These are phyloP conservation scores for Cafeteria roenbergensis DNA, from an alignment of 108 stramenopile genomes.

Conservation along the genomic window DNA sequence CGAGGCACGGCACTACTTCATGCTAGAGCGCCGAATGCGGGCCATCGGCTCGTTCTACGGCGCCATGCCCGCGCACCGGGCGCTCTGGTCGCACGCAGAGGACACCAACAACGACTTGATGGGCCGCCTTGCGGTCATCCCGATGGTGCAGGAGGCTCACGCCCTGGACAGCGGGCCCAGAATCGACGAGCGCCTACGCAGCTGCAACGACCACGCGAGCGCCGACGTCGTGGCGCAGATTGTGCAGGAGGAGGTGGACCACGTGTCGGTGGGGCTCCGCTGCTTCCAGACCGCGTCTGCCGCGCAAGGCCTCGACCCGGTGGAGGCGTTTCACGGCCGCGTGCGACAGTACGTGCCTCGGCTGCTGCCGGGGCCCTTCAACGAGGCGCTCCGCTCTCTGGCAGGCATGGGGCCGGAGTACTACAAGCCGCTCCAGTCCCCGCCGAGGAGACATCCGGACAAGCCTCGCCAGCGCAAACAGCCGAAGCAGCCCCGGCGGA, in stretches of 20 bases:
- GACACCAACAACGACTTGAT: background rate
- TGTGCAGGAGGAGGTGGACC: background rate
- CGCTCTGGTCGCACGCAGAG: background rate
- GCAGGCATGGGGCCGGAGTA: slow-evolving; percentile 4
- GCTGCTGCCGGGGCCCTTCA: slow-evolving; percentile 8
- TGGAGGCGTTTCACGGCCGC: background rate
- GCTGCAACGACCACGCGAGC: background rate
- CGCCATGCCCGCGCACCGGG: background rate
- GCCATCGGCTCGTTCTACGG: background rate
- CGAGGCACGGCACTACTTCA: slow-evolving; percentile 1
- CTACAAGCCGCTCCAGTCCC: background rate
- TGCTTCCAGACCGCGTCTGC: background rate
- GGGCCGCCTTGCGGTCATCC: background rate
- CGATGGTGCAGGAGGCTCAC: slow-evolving; percentile 6
- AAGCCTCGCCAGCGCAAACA: no score
- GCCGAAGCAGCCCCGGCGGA: no score
- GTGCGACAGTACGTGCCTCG: background rate
- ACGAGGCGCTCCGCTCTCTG: background rate
- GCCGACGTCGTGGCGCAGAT: background rate
- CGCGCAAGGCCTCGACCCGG: background rate
- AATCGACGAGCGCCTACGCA: background rate
- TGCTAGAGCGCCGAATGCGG: background rate
- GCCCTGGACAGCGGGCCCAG: background rate
- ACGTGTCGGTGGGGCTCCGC: background rate
- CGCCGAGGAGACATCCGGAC: no score